Conservation (phyloP, 345 rosid genomes). For the Toxicodendron radicans region DNA sequence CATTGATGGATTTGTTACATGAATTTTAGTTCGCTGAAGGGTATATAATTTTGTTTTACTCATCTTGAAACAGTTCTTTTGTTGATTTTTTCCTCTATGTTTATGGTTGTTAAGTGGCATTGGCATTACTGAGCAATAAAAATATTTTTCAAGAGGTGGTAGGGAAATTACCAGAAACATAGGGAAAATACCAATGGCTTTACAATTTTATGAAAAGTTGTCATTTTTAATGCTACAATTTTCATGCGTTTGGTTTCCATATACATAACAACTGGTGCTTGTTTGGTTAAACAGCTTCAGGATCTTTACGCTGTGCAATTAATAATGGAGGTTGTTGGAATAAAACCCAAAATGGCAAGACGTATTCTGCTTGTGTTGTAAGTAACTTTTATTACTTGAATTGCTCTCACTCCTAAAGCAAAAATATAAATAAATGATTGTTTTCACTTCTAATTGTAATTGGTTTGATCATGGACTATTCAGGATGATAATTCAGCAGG, state of each 20-base stretch:
- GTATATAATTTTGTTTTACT: background rate
- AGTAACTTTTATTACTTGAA: constrained; percentile 31
- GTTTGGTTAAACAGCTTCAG: constrained; percentile 61
- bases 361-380: constrained; percentile 81
- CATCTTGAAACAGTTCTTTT: background rate
- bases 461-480: constrained; percentile 17
- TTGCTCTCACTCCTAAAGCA: background rate
- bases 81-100: background rate
- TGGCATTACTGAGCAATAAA: background rate
- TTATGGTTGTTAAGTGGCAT: background rate
- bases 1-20: background rate
- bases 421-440: background rate
- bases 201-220: background rate
- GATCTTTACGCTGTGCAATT: constrained; percentile 67
- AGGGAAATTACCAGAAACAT: no score
- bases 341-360: constrained; percentile 52
- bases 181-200: background rate
- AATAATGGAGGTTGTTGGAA: constrained; percentile 97
- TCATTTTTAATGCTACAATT: background rate
- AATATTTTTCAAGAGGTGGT: background rate
- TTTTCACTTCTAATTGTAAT: background rate
- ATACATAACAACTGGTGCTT: constrained; percentile 12
- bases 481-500: constrained; percentile 65
- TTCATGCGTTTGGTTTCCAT: constrained; percentile 7
- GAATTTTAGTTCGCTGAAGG: background rate